Base-by-base conservation (phyloP, 306 rosid species). In the Arachis hypogaea region DNA sequence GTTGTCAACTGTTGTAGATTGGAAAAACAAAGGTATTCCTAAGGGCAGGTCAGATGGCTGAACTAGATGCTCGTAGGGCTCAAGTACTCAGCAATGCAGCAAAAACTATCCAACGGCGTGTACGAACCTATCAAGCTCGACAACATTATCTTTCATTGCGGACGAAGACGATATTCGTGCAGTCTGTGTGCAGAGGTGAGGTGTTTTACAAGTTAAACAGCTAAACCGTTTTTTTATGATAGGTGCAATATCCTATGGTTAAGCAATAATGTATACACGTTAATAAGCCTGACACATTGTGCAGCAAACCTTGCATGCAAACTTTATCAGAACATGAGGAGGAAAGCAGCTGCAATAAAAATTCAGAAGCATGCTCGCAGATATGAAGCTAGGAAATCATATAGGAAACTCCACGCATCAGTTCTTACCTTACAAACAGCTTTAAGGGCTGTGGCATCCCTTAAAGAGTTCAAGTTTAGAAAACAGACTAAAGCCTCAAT, bases 21-120 rank as follows among this genome's bases (percentile, higher is more conserved):
- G 99, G 99, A 68, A 86, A 86, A 86, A 92, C 99, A 75, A 95
- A 95, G 85, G 77, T 95, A 59, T 95, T 95, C 85, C 86, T 95
- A 30, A 90, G 99, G 79, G 99, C 99, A 45, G 99, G 99, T 78
- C 99, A 95, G 87, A 95, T 95, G 99, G 99, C 99, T 43, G 99
- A 95, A 77, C 75, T 95, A 79, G 99, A 95, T 76, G 96, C 98
- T 75, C 73, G 86, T 42, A 90, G 99, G 83, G 83, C 99, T 52
- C 89, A 87, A 82, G 90, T 90, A 76, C 89, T 95, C 46, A 83
- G 93, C 75, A 70, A 4, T 66, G 99, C 98, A 6, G 99, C 99
- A 65, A 95, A 88, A 86, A 82, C 84, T 66, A 86, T 95, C 81
- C 99, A 95, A 83, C 76, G 88, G 63, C 97, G 97, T 57, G 44